Evolutionary conservation across 805 yeast species (phyloP).

Genomic region (Metschnikowia rubicola): DNA sequence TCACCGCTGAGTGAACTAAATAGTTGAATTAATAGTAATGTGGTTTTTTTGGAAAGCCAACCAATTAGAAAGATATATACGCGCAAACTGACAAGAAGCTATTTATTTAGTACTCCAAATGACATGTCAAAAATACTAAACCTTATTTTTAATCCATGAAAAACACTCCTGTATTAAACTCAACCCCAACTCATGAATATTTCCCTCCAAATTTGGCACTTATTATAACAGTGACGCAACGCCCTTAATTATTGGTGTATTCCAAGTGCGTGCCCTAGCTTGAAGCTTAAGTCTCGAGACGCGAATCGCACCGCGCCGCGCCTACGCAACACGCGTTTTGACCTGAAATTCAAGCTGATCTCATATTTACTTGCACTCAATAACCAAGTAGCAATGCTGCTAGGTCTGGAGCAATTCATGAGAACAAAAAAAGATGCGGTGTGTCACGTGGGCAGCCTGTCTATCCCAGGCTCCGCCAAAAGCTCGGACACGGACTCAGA

Average conservation of each 20-base stretch:
- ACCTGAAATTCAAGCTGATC: too few relatives aligned
- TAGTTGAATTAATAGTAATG: too few relatives aligned
- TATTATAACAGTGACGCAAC: too few relatives aligned
- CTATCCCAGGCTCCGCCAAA: not conserved
- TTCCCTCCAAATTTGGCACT: not conserved
- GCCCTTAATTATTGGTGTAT: too few relatives aligned
- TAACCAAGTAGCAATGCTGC: constrained; percentile 8
- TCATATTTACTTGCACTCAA: not conserved
- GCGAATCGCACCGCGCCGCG: not conserved
- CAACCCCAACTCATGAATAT: not conserved
- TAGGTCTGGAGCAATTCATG: constrained; percentile 15
- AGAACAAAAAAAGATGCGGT: not conserved
- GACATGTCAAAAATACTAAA: too few relatives aligned
- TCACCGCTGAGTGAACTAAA: too few relatives aligned
- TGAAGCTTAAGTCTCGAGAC: not conserved
- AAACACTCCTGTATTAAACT: not conserved
- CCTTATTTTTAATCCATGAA: too few relatives aligned
- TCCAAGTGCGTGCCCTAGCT: not conserved
- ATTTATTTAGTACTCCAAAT: too few relatives aligned
- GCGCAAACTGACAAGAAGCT: too few relatives aligned
- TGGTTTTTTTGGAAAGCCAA: not conserved
- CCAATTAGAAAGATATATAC: too few relatives aligned
- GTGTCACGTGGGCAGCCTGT: too few relatives aligned
- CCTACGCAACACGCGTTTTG: not conserved
- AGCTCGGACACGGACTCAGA: not conserved